Base-by-base conservation (phyloP, 1,284 basidiomycete genomes). In the Trichosporon faecale region DNA sequence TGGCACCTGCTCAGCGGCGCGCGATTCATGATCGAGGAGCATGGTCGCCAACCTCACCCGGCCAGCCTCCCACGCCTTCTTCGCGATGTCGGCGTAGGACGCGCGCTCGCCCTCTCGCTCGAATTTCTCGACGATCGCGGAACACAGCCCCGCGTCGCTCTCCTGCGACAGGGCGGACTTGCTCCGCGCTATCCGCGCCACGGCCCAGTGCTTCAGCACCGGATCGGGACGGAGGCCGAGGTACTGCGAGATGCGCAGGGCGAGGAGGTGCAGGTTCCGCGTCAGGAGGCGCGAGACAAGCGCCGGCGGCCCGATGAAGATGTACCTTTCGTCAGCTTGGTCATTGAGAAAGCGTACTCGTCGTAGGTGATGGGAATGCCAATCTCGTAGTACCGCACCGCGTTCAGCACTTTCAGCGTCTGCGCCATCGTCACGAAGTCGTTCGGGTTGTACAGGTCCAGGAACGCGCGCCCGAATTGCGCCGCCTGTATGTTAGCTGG, bases 121-220 rank as follows among this genome's bases (percentile, higher is more conserved):
- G 75, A 97, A 95, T 82, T 97, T 97, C 73, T 90, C 89, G 0
- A 96, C 94, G 66, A 98, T 97, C 65, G 89, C 85, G 37, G 85
- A 85, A 76, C 93, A 95, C 5, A 97, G 85, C 60, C 89, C 89
- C 63, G 92, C 91, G 75, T 97, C 94, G 14, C 88, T 89, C 40
- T 85, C 86, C 2, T 75, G 77, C 7, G 87, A 77, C 1, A 74
- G 80, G 66, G 88, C 86, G 3, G 86, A 86, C 74, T 89, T 88
- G 8, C 92, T 89, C 7, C 88, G 88, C 29, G 89, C 83, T 69
- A 99, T 95, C 82, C 97, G 96, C 6, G 93, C 91, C 71, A 90
- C 90, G 0, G 97, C 95, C 97, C 97, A 99, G 80, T 98, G 96
- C 76, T 91, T 93, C 60, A 99, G 86, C 0, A 99, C 94, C 0